Conservation (phyloP, 257 asterid genomes). For the Orobanche coerulescens region DNA sequence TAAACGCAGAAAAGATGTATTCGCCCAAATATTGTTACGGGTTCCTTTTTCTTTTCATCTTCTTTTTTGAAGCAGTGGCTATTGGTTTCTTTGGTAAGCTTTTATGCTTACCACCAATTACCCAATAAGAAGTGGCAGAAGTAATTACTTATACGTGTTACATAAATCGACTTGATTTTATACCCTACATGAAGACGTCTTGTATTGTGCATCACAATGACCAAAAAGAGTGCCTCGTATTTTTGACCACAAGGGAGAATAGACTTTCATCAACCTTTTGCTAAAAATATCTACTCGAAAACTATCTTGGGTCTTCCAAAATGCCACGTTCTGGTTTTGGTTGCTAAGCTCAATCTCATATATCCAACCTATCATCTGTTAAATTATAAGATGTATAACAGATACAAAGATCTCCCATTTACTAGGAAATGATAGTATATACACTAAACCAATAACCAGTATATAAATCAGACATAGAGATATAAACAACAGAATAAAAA, state of each 20-base stretch:
- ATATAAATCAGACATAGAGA: neutral
- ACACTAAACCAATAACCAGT: neutral
- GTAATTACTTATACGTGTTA: too few relatives aligned
- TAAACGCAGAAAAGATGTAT: neutral
- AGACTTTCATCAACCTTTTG: conserved; percentile 3
- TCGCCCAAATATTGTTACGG: neutral
- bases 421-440: neutral
- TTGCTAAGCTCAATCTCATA: neutral
- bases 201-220: neutral
- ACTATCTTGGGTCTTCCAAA: neutral
- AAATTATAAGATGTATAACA: too few relatives aligned
- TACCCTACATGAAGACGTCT: neutral
- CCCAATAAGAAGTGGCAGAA: too few relatives aligned
- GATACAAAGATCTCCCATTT: neutral
- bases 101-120: too few relatives aligned
- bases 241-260: neutral
- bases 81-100: too few relatives aligned
- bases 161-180: neutral
- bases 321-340: neutral
- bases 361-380: neutral
- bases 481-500: neutral
- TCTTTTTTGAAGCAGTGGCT: too few relatives aligned
- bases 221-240: neutral
- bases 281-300: neutral
- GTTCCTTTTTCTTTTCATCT: too few relatives aligned